Percentiles rank a stretch among this genome's conserved stretches.
Evolutionary conservation across 1,284 basidiomycete genomes (phyloP).

Genomic region (Pyrrhoderma lamaoense): DNA sequence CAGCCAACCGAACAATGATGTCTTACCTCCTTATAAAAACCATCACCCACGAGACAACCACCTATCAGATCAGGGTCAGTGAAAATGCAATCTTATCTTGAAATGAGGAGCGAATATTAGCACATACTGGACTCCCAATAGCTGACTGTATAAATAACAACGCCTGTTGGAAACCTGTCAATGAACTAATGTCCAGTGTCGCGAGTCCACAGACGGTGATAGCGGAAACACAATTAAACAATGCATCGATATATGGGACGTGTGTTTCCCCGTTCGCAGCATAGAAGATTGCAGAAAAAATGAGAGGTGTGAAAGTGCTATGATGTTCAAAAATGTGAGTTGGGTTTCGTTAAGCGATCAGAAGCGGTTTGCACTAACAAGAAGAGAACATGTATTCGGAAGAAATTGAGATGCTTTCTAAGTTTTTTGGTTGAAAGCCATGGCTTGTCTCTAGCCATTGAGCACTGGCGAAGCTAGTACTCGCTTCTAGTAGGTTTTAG

Average conservation of each 20-base stretch:
- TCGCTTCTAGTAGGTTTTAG: no score
- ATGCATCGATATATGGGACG: conserved; percentile 64
- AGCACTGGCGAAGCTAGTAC: no score
- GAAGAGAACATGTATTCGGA: conserved; percentile 50
- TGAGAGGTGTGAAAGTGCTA: conserved; percentile 69
- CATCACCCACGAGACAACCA: conserved; percentile 65
- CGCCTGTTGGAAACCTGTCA: conserved; percentile 72
- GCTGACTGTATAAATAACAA: conserved; percentile 70
- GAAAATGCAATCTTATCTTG: no score
- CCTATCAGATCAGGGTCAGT: conserved; percentile 31
- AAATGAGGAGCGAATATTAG: background rate
- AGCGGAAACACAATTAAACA: conserved; percentile 71
- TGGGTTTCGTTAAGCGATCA: background rate
- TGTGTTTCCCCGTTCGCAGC: conserved; percentile 61
- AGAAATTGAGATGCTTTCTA: conserved; percentile 54
- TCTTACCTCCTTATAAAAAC: conserved; percentile 57
- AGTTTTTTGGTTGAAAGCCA: background rate
- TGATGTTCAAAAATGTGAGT: conserved; percentile 13
- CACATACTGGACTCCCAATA: conserved; percentile 61
- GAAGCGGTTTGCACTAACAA: conserved; percentile 34
- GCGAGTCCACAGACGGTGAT: conserved; percentile 75
- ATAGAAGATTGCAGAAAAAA: conserved; percentile 69
- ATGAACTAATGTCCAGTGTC: conserved; percentile 63
- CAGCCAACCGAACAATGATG: background rate
- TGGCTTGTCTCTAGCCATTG: background rate